A percentile compares a stretch with the other conserved stretches of the same genome.
These are phyloP conservation scores for Pythium brachiatum DNA, from an alignment of 352 stramenopile species.

Conservation along the genomic window DNA sequence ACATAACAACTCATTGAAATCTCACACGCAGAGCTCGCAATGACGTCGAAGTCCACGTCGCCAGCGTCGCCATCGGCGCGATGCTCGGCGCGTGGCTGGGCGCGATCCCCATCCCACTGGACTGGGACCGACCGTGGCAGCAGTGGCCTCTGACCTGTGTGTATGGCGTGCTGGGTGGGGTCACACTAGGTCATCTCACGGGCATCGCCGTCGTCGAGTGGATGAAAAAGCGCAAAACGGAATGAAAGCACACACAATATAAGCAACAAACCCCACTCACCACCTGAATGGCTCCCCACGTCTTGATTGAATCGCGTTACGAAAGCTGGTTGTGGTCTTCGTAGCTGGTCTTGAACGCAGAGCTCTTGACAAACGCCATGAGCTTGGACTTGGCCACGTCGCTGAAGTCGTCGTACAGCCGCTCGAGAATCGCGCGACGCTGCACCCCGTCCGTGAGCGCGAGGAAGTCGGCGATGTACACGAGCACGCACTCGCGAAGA, in stretches of 20 bases:
- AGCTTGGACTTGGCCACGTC: conserved; percentile 79
- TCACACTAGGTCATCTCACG: conserved; percentile 36
- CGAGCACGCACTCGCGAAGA: conserved; percentile 62
- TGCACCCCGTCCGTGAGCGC: conserved; percentile 46
- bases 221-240: conserved; percentile 21
- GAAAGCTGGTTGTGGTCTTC: not conserved
- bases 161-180: conserved; percentile 58
- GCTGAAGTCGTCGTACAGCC: conserved; percentile 70
- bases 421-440: conserved; percentile 53
- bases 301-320: not conserved
- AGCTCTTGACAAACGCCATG: conserved; percentile 65
- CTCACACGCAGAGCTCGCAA: conserved; percentile 32
- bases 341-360: conserved; percentile 42
- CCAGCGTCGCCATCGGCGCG: conserved; percentile 53
- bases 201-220: conserved; percentile 15
- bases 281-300: too few relatives aligned
- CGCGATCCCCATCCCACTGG: conserved; percentile 75
- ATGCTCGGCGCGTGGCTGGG: conserved; percentile 69
- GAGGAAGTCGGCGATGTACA: conserved; percentile 65
- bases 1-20: not conserved
- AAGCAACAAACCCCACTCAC: not conserved
- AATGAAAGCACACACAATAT: conserved; percentile 7
- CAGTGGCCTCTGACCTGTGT: conserved; percentile 87
- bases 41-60: conserved; percentile 43
- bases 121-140: conserved; percentile 89